Evolutionary conservation across 192 early-diverging fungal genomes (phyloP), one percentile per base, ranked within the genome.

Genomic region (Backusella circina): DNA sequence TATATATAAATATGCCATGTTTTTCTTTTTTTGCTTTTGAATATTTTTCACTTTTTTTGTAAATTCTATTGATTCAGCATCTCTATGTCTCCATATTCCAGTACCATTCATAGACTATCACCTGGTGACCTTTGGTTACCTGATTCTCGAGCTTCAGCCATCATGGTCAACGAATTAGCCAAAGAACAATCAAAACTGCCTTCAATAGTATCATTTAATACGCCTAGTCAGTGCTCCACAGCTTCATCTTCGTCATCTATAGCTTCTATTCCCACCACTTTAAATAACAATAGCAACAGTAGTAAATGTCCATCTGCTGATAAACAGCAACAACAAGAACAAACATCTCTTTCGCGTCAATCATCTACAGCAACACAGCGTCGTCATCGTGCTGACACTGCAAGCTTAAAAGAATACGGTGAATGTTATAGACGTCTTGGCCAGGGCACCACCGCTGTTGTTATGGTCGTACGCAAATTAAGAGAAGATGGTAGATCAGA

Each of bases 401-500:
- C 79, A 26, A 81, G 50, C 23, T 33, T 81, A 38, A 81, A 81
- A 54, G 76, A 81, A 44, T 81, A 81, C 36, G 79, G 79, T 3
- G 76, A 73, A 57, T 76, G 86, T 1, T 93, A 91, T 75, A 85
- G 90, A 75, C 67, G 75, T 50, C 92, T 99, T 31, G 97, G 97
- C 7, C 86, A 90, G 71, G 97, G 97, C 23, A 94, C 95, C 1
- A 96, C 94, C 6, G 97, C 97, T 0, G 89, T 97, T 5, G 97
- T 99, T 44, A 76, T 76, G 68, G 84, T 99, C 2, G 91, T 88
- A 3, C 93, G 94, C 80, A 94, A 93, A 88, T 79, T 95, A 84
- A 84, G 91, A 83, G 78, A 77, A 32, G 83, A 89, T 16, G 84
- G 86, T 38, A 79, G 83, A 67, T 80, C 77, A 67, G 92, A 93